A percentile compares a stretch with the other conserved stretches of the same genome.
phyloP scores from a whole-genome alignment of 306 rosid species.

The Fagus crenata region DNA sequence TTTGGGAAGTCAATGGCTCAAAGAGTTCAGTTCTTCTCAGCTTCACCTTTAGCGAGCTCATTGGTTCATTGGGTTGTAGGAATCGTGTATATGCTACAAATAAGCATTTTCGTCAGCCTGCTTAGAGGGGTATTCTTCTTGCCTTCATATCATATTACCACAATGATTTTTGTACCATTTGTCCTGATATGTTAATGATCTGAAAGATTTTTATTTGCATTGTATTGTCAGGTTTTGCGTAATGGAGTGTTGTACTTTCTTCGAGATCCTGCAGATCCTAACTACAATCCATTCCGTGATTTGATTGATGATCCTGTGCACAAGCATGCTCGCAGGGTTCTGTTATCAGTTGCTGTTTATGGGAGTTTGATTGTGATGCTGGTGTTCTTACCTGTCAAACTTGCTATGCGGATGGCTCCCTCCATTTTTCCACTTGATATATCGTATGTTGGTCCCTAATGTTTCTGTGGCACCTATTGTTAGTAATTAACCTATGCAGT shows the following conservation, averaged over 20 bases:
- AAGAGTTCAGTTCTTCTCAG: conserved; percentile 92
- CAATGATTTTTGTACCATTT: conserved; percentile 16
- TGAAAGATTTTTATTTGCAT: conserved; percentile 15
- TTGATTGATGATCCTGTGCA: conserved; percentile 97
- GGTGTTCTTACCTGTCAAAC: conserved; percentile 93
- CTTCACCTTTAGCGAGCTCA: conserved; percentile 94
- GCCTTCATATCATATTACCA: conserved; percentile 6
- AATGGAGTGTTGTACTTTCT: conserved; percentile 96
- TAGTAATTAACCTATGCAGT: background rate
- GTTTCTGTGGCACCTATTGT: conserved; percentile 21
- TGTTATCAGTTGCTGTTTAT: conserved; percentile 92
- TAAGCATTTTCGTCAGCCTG: conserved; percentile 98
- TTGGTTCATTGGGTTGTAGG: conserved; percentile 99
- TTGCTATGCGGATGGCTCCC: conserved; percentile 93
- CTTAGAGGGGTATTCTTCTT: conserved; percentile 86
- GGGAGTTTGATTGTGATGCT: conserved; percentile 99
- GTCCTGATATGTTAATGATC: background rate
- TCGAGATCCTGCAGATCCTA: conserved; percentile 98
- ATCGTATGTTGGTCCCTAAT: conserved; percentile 56
- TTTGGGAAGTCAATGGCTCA: conserved; percentile 96
- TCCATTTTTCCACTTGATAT: conserved; percentile 94
- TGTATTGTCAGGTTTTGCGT: conserved; percentile 78
- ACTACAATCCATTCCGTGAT: conserved; percentile 98
- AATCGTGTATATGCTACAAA: conserved; percentile 94
- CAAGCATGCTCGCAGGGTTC: conserved; percentile 98